These are phyloP conservation scores for Ophiostoma himal-ulmi DNA, from an alignment of 2,329 filamentous ascomycete genomes.

Conservation along the genomic window DNA sequence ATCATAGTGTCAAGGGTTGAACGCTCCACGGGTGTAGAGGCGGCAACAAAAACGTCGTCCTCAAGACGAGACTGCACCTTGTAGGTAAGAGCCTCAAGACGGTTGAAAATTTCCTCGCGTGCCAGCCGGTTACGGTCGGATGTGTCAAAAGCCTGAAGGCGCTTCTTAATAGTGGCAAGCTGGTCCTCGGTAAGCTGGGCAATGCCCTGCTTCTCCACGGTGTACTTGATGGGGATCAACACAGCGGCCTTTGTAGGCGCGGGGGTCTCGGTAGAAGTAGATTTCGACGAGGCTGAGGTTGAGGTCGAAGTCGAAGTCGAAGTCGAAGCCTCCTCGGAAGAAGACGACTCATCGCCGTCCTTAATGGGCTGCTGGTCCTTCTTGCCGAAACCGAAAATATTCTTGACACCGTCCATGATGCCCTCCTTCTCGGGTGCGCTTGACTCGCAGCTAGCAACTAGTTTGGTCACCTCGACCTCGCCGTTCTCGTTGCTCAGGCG, in stretches of 20 bases:
- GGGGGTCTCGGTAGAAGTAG: constrained; percentile 26
- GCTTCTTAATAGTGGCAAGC: constrained; percentile 53
- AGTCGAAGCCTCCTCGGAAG: constrained; percentile 26
- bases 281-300: not conserved
- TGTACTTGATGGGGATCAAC: constrained; percentile 47
- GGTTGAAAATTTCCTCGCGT: constrained; percentile 83
- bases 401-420: constrained; percentile 91
- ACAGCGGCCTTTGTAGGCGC: constrained; percentile 57
- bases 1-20: constrained; percentile 61
- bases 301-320: constrained; percentile 29
- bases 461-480: constrained; percentile 69
- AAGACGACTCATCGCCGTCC: constrained; percentile 40
- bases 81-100: constrained; percentile 91
- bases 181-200: constrained; percentile 46
- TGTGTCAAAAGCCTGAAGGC: constrained; percentile 75
- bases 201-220: constrained; percentile 45
- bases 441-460: constrained; percentile 78
- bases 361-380: constrained; percentile 72
- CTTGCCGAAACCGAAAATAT: constrained; percentile 87
- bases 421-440: constrained; percentile 68
- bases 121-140: constrained; percentile 72
- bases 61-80: constrained; percentile 76
- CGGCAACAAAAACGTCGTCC: constrained; percentile 65
- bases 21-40: constrained; percentile 64
- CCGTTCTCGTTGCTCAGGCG: constrained; percentile 68